phyloP scores from a whole-genome alignment of 331 rosid species.

The Rosa hybrid region DNA sequence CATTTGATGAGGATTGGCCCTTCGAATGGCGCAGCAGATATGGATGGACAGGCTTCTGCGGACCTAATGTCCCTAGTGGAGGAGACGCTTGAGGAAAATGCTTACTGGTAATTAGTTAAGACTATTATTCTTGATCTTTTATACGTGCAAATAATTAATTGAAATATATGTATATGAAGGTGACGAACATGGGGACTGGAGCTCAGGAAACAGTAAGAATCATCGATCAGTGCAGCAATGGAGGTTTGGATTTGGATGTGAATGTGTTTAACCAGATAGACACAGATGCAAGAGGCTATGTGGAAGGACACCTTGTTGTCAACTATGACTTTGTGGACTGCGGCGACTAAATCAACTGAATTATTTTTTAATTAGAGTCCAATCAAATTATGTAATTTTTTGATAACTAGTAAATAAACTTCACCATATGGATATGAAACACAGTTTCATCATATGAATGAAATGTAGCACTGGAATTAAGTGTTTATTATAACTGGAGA shows the following conservation, averaged over 20 bases:
- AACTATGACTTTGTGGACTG: slow-evolving; percentile 54
- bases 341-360: slow-evolving; percentile 22
- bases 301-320: slow-evolving; percentile 53
- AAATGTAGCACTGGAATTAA: neutral
- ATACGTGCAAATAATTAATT: neutral
- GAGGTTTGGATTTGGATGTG: too few species aligned
- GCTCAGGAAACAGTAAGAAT: too few species aligned
- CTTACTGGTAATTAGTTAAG: slow-evolving; percentile 23
- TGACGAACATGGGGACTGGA: too few species aligned
- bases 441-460: neutral
- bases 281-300: slow-evolving; percentile 53
- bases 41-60: slow-evolving; percentile 54
- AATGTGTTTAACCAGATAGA: slow-evolving; percentile 20
- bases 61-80: slow-evolving; percentile 43
- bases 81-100: slow-evolving; percentile 45
- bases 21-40: slow-evolving; percentile 37
- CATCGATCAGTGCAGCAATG: too few species aligned
- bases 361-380: neutral
- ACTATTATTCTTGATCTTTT: neutral
- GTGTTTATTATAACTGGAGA: neutral
- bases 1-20: slow-evolving; percentile 43
- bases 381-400: neutral
- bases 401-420: too few species aligned
- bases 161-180: too few species aligned
- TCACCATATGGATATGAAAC: too few species aligned